phyloP scores from a whole-genome alignment of 805 yeast genomes.

The Kuraishia cidri region DNA sequence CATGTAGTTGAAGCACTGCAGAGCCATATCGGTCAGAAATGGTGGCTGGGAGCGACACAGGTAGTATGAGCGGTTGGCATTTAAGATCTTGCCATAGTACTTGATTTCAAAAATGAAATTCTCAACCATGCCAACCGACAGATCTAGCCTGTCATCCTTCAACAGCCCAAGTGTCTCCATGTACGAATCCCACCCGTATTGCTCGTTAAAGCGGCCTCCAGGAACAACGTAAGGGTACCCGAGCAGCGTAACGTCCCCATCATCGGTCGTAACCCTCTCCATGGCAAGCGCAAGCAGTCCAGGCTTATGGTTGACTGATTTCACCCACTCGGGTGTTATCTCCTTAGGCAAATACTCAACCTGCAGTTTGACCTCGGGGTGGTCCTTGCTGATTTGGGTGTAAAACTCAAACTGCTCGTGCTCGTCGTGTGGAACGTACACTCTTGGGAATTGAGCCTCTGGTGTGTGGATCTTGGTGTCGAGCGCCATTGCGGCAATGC shows the following conservation, averaged over 20 bases:
- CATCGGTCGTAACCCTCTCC: conserved; percentile 40
- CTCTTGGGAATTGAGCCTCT: conserved; percentile 56
- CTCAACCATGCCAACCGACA: conserved; percentile 86
- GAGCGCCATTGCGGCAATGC: conserved; percentile 59
- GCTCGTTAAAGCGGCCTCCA: conserved; percentile 94
- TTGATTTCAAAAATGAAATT: conserved; percentile 86
- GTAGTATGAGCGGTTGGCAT: conserved; percentile 91
- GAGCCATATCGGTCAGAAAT: conserved; percentile 86
- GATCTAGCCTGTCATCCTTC: conserved; percentile 50
- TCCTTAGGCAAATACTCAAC: conserved; percentile 70
- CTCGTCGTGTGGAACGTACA: conserved; percentile 67
- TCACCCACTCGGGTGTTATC: conserved; percentile 71
- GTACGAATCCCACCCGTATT: conserved; percentile 98
- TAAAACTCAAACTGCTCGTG: conserved; percentile 69
- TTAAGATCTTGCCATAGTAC: conserved; percentile 86
- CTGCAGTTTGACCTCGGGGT: conserved; percentile 53
- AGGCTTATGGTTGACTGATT: conserved; percentile 71
- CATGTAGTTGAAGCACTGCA: conserved; percentile 54
- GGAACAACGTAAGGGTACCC: conserved; percentile 91
- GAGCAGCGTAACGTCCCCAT: conserved; percentile 38
- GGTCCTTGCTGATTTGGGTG: conserved; percentile 35
- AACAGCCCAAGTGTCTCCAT: conserved; percentile 83
- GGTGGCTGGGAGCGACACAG: conserved; percentile 95
- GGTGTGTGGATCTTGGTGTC: conserved; percentile 70
- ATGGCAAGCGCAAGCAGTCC: conserved; percentile 82